Evolutionary conservation across 1,284 basidiomycete species (phyloP).

Genomic region (Pseudozyma pruni): DNA sequence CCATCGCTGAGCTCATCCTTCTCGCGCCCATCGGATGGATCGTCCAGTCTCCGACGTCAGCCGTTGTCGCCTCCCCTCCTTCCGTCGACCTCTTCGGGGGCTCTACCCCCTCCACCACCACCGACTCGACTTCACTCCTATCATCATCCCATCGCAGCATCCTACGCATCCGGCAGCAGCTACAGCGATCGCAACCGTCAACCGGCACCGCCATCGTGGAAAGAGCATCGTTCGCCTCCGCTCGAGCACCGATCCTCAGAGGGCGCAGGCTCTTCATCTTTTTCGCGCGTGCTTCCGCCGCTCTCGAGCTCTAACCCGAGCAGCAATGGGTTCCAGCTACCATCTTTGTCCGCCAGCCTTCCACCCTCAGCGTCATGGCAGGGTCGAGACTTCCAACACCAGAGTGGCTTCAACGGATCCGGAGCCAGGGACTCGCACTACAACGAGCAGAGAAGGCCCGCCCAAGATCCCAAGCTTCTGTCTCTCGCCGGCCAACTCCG

Average conservation of each 20-base stretch:
- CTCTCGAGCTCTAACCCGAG: constrained; percentile 22
- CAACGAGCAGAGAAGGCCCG: constrained; percentile 6
- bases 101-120: constrained; percentile 36
- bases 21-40: constrained; percentile 11
- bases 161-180: constrained; percentile 27
- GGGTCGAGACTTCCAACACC: constrained; percentile 10
- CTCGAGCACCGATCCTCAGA: constrained; percentile 35
- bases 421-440: constrained; percentile 11
- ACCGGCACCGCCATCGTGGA: constrained; percentile 25
- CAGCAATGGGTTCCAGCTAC: constrained; percentile 32
- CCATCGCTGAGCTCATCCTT: constrained; percentile 20
- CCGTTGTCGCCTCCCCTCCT: constrained; percentile 23
- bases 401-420: constrained; percentile 9
- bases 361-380: constrained; percentile 35
- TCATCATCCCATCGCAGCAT: constrained; percentile 46
- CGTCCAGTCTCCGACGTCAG: constrained; percentile 11
- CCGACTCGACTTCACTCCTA: constrained; percentile 39
- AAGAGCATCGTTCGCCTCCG: constrained; percentile 28
- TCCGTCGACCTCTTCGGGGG: constrained; percentile 8
- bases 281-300: constrained; percentile 37
- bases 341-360: constrained; percentile 35
- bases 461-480: constrained; percentile 17
- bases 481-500: constrained; percentile 23
- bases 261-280: constrained; percentile 12
- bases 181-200: constrained; percentile 26